Conservation (phyloP, 1,139 yeast species). For the Diutina catenulata region DNA sequence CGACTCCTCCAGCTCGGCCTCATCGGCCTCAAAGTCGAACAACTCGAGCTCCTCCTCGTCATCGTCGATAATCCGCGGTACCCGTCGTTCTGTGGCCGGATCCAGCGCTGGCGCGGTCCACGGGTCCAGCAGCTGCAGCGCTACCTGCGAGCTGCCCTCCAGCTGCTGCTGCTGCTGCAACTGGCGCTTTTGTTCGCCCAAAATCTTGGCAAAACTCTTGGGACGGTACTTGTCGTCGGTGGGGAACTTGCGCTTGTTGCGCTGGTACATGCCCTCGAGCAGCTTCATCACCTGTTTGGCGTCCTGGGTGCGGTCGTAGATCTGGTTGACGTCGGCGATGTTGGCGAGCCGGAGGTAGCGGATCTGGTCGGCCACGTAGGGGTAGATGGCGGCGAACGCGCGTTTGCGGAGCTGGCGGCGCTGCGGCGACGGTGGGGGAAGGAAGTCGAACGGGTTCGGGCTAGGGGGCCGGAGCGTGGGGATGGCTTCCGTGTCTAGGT, state of each 20-base stretch:
- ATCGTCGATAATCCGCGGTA: conserved; percentile 7
- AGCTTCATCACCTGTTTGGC: conserved; percentile 23
- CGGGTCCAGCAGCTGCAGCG: conserved; percentile 6
- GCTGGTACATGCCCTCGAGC: conserved; percentile 24
- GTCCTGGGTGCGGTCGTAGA: conserved; percentile 25
- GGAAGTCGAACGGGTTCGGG: background rate
- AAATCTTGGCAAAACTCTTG: conserved; percentile 26
- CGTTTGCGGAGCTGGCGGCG: conserved; percentile 28
- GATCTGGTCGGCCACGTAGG: conserved; percentile 37
- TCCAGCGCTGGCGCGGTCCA: conserved; percentile 6
- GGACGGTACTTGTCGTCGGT: conserved; percentile 28
- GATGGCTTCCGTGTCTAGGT: background rate
- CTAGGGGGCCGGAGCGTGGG: background rate
- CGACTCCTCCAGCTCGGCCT: background rate
- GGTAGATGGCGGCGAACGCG: conserved; percentile 35
- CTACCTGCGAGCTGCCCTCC: background rate
- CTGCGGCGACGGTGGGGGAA: background rate
- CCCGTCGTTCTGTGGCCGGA: background rate
- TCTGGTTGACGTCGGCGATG: conserved; percentile 24
- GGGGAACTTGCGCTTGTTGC: conserved; percentile 22
- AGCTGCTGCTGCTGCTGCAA: background rate
- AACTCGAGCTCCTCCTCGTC: conserved; percentile 11
- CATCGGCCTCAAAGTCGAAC: background rate
- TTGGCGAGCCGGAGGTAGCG: conserved; percentile 32
- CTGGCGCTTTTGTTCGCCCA: conserved; percentile 13